Evolutionary conservation across 1,284 basidiomycete genomes (phyloP).

Genomic region (Naganishia sp.): DNA sequence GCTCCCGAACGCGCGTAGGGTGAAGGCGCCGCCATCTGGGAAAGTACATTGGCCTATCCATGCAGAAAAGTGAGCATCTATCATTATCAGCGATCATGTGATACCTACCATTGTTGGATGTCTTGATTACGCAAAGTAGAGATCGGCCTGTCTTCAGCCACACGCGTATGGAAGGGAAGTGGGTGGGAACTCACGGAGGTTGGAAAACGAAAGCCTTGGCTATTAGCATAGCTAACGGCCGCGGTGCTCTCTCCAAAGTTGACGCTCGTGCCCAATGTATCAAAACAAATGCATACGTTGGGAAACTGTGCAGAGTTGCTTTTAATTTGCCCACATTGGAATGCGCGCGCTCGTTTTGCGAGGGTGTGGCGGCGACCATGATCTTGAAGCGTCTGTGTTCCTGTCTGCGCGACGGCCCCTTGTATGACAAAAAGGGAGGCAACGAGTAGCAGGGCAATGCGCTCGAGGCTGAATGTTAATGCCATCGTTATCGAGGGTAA

Average conservation of each 20-base stretch:
- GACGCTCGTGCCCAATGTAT: neutral
- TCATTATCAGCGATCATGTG: no score
- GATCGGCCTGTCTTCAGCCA: neutral
- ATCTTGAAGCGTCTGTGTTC: no score
- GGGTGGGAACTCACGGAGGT: neutral
- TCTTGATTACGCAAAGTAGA: neutral
- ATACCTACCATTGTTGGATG: constrained; percentile 15
- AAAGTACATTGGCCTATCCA: constrained; percentile 6
- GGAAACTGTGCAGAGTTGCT: constrained; percentile 4
- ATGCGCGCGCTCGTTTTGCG: neutral
- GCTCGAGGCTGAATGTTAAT: no score
- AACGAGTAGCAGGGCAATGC: no score
- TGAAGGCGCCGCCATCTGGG: constrained; percentile 6
- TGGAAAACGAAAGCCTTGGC: neutral
- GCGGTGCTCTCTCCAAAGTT: constrained; percentile 8
- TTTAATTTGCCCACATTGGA: constrained; percentile 6
- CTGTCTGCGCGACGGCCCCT: no score
- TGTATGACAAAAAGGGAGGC: no score
- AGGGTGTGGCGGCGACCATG: neutral
- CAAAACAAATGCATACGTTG: constrained; percentile 10
- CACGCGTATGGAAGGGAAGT: neutral
- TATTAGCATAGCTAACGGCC: constrained; percentile 5
- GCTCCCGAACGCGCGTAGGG: neutral
- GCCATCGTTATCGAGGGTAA: no score
- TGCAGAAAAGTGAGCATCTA: neutral